Evolutionary conservation across 805 yeast genomes (phyloP), one percentile per base, ranked within the genome.

Genomic region (Debaryomyces maramus): DNA sequence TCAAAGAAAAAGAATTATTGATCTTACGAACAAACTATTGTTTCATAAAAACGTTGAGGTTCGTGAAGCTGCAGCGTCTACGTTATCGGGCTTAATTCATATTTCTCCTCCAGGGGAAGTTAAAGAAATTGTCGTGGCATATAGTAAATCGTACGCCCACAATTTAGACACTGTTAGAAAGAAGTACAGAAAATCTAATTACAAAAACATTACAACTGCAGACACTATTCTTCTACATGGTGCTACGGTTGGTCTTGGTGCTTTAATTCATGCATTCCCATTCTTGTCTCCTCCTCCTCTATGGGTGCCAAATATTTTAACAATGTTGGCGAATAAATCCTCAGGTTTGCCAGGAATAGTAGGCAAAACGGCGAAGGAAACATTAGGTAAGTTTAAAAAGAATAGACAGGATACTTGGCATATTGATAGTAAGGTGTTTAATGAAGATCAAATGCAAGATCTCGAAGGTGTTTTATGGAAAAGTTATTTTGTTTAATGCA

Each of bases 331-430:
- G 0, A 77, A 76, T 18, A 81, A 81, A 56, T 82, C 88, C 3
- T 73, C 83, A 3, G 79, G 85, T 11, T 76, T 85, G 15, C 82
- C 82, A 13, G 97, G 97, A 6, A 58, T 81, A 38, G 79, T 85
- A 20, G 96, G 96, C 1, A 78, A 83, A 39, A 77, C 95, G 1
- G 95, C 96, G 5, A 91, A 91, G 60, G 82, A 81, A 22, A 75
- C 79, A 2, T 71, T 91, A 36, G 83, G 95, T 47, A 83, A 80
- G 46, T 93, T 93, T 67, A 91, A 90, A 60, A 89, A 89, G 67
- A 80, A 88, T 5, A 77, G 98, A 48, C 95, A 90, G 43, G 99
- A 91, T 53, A 88, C 97, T 0, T 91, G 99, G 99, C 95, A 87
- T 53, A 78, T 88, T 43, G 99, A 91, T 58, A 76, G 85, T 44